Evolutionary conservation across 306 rosid genomes (phyloP).

Genomic region (Vigna hirtella): DNA sequence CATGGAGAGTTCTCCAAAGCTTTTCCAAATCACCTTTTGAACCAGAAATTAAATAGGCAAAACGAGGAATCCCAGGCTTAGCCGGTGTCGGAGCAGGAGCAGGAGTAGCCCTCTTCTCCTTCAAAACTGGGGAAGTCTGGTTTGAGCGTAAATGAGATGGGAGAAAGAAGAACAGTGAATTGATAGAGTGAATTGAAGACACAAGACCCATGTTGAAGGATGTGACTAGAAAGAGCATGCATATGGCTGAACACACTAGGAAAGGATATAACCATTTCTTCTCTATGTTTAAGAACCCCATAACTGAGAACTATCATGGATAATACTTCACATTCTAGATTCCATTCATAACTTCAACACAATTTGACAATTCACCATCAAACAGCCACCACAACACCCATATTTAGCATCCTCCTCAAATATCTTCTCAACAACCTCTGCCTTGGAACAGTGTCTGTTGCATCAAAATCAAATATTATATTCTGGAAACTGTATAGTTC

Average conservation of each 20-base stretch:
- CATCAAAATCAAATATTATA: conserved; percentile 54
- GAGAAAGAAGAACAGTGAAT: conserved; percentile 74
- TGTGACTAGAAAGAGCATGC: conserved; percentile 72
- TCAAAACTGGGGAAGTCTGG: conserved; percentile 51
- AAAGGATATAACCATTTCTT: conserved; percentile 89
- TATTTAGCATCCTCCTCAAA: conserved; percentile 5
- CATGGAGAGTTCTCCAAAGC: conserved; percentile 95
- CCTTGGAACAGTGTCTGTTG: conserved; percentile 44
- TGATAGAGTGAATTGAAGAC: conserved; percentile 71
- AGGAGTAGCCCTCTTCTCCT: conserved; percentile 52
- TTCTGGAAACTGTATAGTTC: conserved; percentile 9
- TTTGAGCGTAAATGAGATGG: conserved; percentile 55
- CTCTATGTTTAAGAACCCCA: conserved; percentile 72
- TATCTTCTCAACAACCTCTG: conserved; percentile 35
- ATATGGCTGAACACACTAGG: conserved; percentile 59
- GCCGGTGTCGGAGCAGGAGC: conserved; percentile 52
- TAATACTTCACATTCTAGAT: conserved; percentile 38
- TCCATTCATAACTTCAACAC: conserved; percentile 39
- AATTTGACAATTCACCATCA: conserved; percentile 27
- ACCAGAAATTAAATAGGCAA: conserved; percentile 88
- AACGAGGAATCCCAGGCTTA: conserved; percentile 60
- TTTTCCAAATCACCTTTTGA: conserved; percentile 91
- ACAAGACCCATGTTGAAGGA: conserved; percentile 76
- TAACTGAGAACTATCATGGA: conserved; percentile 56
- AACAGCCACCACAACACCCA: neutral